A percentile compares a stretch with the other conserved stretches of the same genome.
phyloP scores from a whole-genome alignment of 179 eudicot species.

The Vitellaria paradoxa region DNA sequence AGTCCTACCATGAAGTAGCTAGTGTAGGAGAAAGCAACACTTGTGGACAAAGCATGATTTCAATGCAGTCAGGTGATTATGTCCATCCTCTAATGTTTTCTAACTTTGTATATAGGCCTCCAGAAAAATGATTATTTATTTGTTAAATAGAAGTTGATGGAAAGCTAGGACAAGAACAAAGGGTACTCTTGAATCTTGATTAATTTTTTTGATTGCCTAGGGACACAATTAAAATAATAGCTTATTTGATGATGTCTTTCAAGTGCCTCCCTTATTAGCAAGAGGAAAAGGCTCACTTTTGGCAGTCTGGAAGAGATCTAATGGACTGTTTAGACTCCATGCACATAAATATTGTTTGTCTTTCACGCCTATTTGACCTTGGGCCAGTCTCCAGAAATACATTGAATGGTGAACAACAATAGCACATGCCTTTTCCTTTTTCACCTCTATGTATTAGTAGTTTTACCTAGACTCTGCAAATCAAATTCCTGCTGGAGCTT shows the following conservation, averaged over 20 bases:
- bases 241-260: neutral
- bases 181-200: neutral
- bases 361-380: neutral
- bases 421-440: neutral
- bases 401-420: neutral
- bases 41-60: conserved; percentile 27
- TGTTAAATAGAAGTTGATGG: neutral
- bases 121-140: neutral
- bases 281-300: neutral
- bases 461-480: neutral
- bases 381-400: neutral
- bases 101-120: no score
- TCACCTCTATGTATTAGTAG: neutral
- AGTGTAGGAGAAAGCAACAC: conserved; percentile 33
- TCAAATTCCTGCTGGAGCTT: conserved; percentile 1
- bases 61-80: conserved; percentile 35
- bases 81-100: neutral
- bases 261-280: neutral
- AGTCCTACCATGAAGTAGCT: conserved; percentile 47
- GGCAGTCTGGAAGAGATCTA: neutral
- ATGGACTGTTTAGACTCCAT: neutral
- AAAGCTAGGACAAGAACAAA: neutral
- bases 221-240: neutral
- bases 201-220: neutral
- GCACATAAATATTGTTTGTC: neutral